Base-by-base conservation (phyloP, 305 asterid genomes). In the Stenogyne calaminthoides region DNA sequence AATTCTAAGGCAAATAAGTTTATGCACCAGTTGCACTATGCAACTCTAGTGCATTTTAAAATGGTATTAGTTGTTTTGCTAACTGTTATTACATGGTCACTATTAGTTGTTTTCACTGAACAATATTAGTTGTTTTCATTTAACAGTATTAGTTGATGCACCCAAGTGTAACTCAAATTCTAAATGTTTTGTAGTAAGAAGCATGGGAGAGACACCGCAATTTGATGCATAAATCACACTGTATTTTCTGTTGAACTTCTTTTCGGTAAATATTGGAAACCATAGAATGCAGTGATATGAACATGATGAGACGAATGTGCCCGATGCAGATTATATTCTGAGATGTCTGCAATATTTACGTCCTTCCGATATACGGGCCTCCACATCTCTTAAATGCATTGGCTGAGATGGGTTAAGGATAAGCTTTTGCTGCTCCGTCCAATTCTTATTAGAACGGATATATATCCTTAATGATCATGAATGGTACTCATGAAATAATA, bases 401-500 rank as follows among this genome's bases (percentile, higher is more conserved):
- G 49, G 77, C 82, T 69, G 78, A 78, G 69, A 83, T 82, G 81
- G 77, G 83, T 64, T 84, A 62, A 73, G 8, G 36, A 52, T 60
- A 71, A 62, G 67, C 54, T 47, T 74, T 54, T 46, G 27, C 42
- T 75, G 61, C 71, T 74, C 56, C 64, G 36, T 25, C 77, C 15
- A 57, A 46, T 22, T 64, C 52, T 56, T 42, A 9, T 10, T 40
- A n/a, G 32, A 51, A 37, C 67, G 52, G 27, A 66, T 54, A 18
- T 19, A 16, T 59, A 77, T 74, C 73, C 44, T 57, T 75, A 34
- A 74, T 46, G 70, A 77, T 70, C 71, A 87, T 80, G 90, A 78
- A 74, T 56, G 79, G 87, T 39, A 80, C 78, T 64, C 84, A 82
- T 76, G 98, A 93, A 82, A 91, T 93, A 56, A 80, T 83, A 42